Evolutionary conservation across 1,139 yeast species (phyloP), one percentile per base, ranked within the genome.

Genomic region (Geotrichum armillariae): DNA sequence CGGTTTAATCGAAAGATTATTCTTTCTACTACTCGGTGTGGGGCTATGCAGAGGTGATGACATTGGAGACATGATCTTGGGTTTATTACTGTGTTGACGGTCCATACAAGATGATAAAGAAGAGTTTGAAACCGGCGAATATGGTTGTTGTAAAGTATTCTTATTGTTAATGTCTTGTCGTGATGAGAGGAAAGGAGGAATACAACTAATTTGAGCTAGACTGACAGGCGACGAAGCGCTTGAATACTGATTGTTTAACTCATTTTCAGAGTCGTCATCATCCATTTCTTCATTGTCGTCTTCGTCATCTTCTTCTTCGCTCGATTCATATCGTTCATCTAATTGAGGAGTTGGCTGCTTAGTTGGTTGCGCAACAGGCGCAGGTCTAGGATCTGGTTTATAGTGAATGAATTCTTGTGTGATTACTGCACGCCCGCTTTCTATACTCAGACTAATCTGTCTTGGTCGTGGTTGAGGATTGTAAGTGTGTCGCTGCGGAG

Each of bases 241-340:
- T n/a, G n/a, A n/a, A n/a, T n/a, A n/a, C n/a, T n/a, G n/a, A n/a
- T n/a, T n/a, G n/a, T n/a, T n/a, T n/a, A n/a, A n/a, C n/a, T n/a
- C n/a, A 25, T 25, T 11, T 35, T 21, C 23, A 20, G 12, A 3
- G 16, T 23, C n/a, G 2, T 12, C 4, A 2, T 27, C 34, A 11
- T 27, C 17, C 12, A 29, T 27, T 14, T 29, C 34, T 31, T 31
- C 44, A 12, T 33, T 25, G 29, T 25, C 27, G 7, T 40, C 36
- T 14, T 29, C 34, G 11, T 31, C 44, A 16, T 41, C 45, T n/a
- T 41, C 45, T 14, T 41, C 42, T 11, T 39, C 45, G 20, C 45
- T 41, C 31, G 45, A 41, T n/a, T 41, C 45, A 18, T 32, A 31
- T 12, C 29, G 21, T 11, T 20, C 21, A 12, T 36, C 40, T 4